These are phyloP conservation scores for Zalaria obscura DNA, from an alignment of 2,329 filamentous ascomycete species.

Conservation along the genomic window DNA sequence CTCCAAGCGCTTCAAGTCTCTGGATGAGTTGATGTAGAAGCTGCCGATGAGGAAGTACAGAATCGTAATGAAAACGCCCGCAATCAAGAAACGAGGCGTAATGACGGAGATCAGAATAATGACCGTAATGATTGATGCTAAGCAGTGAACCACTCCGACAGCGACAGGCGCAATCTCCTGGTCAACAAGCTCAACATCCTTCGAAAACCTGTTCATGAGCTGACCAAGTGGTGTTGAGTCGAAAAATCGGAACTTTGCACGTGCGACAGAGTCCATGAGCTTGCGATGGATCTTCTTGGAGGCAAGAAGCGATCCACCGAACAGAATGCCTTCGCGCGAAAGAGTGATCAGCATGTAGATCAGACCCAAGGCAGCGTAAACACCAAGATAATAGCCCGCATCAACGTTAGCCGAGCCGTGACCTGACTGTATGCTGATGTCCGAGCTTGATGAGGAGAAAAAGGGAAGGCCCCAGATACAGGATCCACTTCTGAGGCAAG, in stretches of 20 bases:
- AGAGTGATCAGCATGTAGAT: constrained; percentile 71
- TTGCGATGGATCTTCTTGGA: constrained; percentile 71
- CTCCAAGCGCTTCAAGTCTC: constrained; percentile 88
- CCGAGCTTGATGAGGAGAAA: constrained; percentile 5
- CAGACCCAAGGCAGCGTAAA: constrained; percentile 70
- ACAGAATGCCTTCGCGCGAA: constrained; percentile 72
- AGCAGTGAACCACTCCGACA: constrained; percentile 56
- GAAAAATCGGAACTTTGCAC: constrained; percentile 95
- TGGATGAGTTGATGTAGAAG: constrained; percentile 85
- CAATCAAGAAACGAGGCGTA: constrained; percentile 80
- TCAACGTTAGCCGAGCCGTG: constrained; percentile 45
- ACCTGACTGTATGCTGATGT: constrained; percentile 3
- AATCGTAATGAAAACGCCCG: constrained; percentile 68
- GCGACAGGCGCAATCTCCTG: constrained; percentile 91
- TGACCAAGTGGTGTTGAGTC: constrained; percentile 91
- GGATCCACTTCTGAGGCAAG: constrained; percentile 34
- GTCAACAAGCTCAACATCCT: constrained; percentile 87
- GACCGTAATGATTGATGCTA: constrained; percentile 65
- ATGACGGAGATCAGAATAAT: constrained; percentile 76
- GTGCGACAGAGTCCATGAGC: constrained; percentile 64
- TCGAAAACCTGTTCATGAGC: constrained; percentile 97
- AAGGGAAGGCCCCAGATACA: constrained; percentile 32
- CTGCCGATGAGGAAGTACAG: constrained; percentile 72
- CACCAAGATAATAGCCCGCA: constrained; percentile 65
- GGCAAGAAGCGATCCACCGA: constrained; percentile 79